A percentile compares a stretch with the other conserved stretches of the same genome.
phyloP scores from a whole-genome alignment of 306 rosid species.

The Medicago truncatula region DNA sequence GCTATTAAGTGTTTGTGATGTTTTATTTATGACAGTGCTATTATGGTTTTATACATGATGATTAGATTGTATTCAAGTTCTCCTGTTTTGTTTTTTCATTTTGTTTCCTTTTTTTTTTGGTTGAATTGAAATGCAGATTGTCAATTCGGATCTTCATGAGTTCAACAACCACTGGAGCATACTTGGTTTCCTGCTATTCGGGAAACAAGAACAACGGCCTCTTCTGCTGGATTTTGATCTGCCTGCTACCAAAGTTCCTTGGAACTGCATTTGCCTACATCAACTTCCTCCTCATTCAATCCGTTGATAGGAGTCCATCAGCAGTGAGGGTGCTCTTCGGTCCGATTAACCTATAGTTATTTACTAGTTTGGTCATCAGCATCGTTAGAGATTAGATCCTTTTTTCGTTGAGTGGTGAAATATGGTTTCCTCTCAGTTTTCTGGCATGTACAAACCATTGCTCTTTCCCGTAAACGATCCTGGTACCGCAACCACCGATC shows the following conservation, averaged over 20 bases:
- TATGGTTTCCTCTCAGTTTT: slow-evolving; percentile 85
- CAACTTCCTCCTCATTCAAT: slow-evolving; percentile 76
- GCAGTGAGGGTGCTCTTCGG: slow-evolving; percentile 52
- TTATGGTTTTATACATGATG: slow-evolving; percentile 9
- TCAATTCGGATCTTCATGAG: slow-evolving; percentile 88
- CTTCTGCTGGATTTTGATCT: slow-evolving; percentile 80
- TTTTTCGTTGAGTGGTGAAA: slow-evolving; percentile 40
- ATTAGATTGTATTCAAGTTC: slow-evolving; percentile 25
- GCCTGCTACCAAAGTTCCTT: slow-evolving; percentile 80
- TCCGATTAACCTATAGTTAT: slow-evolving; percentile 44
- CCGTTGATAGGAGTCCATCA: slow-evolving; percentile 80
- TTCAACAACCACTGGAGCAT: slow-evolving; percentile 80
- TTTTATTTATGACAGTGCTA: not conserved
- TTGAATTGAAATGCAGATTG: slow-evolving; percentile 57
- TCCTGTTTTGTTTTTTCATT: not conserved
- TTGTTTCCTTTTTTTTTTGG: slow-evolving; percentile 1
- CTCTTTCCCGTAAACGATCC: slow-evolving; percentile 54
- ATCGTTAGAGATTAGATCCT: slow-evolving; percentile 43
- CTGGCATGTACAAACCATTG: slow-evolving; percentile 50
- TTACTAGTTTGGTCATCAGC: slow-evolving; percentile 49
- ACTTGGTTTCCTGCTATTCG: slow-evolving; percentile 89
- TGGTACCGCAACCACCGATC: slow-evolving; percentile 58
- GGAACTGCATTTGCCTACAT: slow-evolving; percentile 84
- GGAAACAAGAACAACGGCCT: slow-evolving; percentile 89
- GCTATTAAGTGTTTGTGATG: slow-evolving; percentile 11